phyloP scores from a whole-genome alignment of 352 stramenopile genomes.

The Globisporangium ultimum region DNA sequence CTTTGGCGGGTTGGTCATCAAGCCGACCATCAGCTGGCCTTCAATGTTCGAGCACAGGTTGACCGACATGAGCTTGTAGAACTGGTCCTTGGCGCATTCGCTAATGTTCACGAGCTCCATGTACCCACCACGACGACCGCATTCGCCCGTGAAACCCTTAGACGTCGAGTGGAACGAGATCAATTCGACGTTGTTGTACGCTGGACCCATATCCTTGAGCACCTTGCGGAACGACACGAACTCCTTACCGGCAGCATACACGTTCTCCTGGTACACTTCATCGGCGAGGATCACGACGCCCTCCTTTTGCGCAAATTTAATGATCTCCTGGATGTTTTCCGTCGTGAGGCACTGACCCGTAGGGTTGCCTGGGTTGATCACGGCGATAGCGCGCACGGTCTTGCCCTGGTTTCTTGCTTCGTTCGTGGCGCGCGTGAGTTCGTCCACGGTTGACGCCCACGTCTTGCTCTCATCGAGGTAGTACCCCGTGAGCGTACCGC shows the following conservation, averaged over 20 bases:
- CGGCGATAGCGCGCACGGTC: slow-evolving; percentile 92
- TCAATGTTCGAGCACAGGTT: slow-evolving; percentile 96
- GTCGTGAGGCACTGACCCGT: slow-evolving; percentile 89
- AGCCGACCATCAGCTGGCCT: slow-evolving; percentile 96
- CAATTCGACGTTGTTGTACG: slow-evolving; percentile 92
- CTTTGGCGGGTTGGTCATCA: slow-evolving; percentile 97
- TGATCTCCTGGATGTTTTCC: slow-evolving; percentile 93
- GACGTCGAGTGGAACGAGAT: slow-evolving; percentile 98
- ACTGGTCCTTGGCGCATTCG: slow-evolving; percentile 90
- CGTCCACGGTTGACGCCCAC: slow-evolving; percentile 88
- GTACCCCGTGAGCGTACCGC: slow-evolving; percentile 94
- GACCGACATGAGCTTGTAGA: slow-evolving; percentile 99
- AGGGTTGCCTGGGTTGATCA: slow-evolving; percentile 99
- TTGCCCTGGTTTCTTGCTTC: slow-evolving; percentile 89
- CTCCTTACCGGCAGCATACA: slow-evolving; percentile 91
- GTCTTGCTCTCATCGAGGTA: slow-evolving; percentile 95
- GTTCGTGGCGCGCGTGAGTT: slow-evolving; percentile 89
- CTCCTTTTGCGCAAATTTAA: slow-evolving; percentile 94
- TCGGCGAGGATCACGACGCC: slow-evolving; percentile 96
- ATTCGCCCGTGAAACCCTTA: slow-evolving; percentile 99
- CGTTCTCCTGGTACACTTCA: slow-evolving; percentile 99
- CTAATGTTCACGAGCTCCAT: slow-evolving; percentile 96
- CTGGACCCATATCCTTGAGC: slow-evolving; percentile 84
- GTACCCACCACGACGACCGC: slow-evolving; percentile 95
- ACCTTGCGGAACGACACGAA: slow-evolving; percentile 97